phyloP scores from a whole-genome alignment of 495 filamentous ascomycete species.

The Aspergillus haitiensis region DNA sequence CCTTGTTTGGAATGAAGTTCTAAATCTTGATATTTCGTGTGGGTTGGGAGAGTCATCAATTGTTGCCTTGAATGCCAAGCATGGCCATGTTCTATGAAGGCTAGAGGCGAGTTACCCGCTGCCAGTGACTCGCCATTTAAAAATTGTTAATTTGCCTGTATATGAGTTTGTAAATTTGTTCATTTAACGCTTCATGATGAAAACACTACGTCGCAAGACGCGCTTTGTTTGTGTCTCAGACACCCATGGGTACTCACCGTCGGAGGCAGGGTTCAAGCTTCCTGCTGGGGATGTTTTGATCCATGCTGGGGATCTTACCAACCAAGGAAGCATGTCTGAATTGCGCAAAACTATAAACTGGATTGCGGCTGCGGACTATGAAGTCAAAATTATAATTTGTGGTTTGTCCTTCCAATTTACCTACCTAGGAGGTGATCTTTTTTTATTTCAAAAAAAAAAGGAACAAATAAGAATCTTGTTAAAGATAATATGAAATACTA shows the following conservation, averaged over 20 bases:
- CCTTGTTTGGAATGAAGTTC: no score
- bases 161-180: neutral
- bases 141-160: no score
- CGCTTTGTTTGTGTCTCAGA: slow-evolving; percentile 63
- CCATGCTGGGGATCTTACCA: slow-evolving; percentile 62
- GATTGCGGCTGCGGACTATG: slow-evolving; percentile 56
- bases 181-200: neutral
- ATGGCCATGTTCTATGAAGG: no score
- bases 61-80: no score
- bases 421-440: no score
- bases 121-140: no score
- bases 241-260: slow-evolving; percentile 58
- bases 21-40: no score
- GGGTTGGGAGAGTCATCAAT: no score
- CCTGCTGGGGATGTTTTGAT: slow-evolving; percentile 61
- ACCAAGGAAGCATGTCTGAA: slow-evolving; percentile 55
- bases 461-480: neutral
- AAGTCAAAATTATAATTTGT: slow-evolving; percentile 59
- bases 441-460: no score
- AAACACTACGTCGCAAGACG: slow-evolving; percentile 46
- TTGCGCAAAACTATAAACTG: slow-evolving; percentile 55
- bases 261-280: slow-evolving; percentile 52
- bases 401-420: slow-evolving; percentile 40
- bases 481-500: neutral
- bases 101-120: no score